These are phyloP conservation scores for Clausena lansium DNA, from an alignment of 345 rosid species.

Conservation along the genomic window DNA sequence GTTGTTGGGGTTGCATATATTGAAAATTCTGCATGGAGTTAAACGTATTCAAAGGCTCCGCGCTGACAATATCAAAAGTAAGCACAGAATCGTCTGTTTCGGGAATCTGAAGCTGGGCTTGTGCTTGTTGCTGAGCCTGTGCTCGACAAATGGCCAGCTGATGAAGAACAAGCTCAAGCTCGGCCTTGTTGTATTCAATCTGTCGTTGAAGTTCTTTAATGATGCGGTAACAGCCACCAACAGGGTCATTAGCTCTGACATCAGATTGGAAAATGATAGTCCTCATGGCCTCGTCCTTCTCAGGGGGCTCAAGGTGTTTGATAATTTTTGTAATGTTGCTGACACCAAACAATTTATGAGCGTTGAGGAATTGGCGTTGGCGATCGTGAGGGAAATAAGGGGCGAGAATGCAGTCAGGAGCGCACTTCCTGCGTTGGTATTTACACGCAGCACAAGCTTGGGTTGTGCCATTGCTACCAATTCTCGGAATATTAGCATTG, in stretches of 20 bases:
- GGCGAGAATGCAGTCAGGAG: conserved; percentile 91
- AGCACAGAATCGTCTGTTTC: conserved; percentile 30
- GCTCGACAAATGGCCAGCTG: conserved; percentile 61
- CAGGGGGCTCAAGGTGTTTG: conserved; percentile 51
- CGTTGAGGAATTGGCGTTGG: conserved; percentile 83
- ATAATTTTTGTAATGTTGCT: conserved; percentile 88
- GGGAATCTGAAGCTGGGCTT: conserved; percentile 34
- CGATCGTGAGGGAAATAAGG: conserved; percentile 93
- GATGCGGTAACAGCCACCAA: conserved; percentile 75
- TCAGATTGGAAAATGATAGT: conserved; percentile 87
- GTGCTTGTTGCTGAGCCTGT: conserved; percentile 33
- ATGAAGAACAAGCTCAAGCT: conserved; percentile 74
- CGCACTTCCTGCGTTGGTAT: conserved; percentile 91
- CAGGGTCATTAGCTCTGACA: conserved; percentile 80
- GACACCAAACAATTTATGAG: conserved; percentile 91
- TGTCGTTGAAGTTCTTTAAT: conserved; percentile 64
- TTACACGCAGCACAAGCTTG: conserved; percentile 98
- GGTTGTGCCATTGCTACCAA: conserved; percentile 35
- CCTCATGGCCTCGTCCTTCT: conserved; percentile 82
- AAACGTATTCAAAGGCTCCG: conserved; percentile 9
- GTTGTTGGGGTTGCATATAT: conserved; percentile 32
- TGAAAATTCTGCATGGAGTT: conserved; percentile 21
- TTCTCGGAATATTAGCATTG: background rate
- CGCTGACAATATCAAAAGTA: conserved; percentile 19
- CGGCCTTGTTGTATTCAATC: conserved; percentile 63